Conservation (phyloP, 768 basidiomycete genomes). For the Pleurotus pulmonarius region DNA sequence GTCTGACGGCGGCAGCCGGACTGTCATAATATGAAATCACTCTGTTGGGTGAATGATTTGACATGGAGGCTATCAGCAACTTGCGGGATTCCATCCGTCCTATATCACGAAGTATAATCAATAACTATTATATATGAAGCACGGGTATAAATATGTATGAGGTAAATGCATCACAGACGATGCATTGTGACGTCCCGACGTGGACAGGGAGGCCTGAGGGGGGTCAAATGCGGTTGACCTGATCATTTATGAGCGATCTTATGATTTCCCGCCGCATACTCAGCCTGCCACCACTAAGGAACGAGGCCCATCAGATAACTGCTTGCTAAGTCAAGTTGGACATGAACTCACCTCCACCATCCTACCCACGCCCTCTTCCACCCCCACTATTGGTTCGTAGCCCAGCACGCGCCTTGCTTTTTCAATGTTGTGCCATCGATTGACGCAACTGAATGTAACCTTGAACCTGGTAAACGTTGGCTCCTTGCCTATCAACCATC, state of each 20-base stretch:
- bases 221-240: neutral
- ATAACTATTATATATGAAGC: no score
- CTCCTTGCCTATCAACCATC: conserved; percentile 71
- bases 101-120: no score
- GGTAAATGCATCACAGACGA: no score
- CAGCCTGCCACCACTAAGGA: conserved; percentile 44
- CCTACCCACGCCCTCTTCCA: conserved; percentile 82
- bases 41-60: no score
- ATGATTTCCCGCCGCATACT: conserved; percentile 35
- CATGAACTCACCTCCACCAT: conserved; percentile 63
- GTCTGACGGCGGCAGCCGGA: no score
- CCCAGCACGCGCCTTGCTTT: conserved; percentile 87
- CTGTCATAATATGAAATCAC: no score
- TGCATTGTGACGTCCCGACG: no score
- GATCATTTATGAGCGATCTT: conserved; percentile 31
- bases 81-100: no score
- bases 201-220: no score
- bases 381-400: conserved; percentile 86
- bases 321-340: neutral
- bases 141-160: no score
- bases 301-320: neutral
- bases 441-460: conserved; percentile 74
- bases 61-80: no score
- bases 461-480: conserved; percentile 84
- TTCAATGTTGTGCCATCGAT: conserved; percentile 91